Base-by-base conservation (phyloP, 1,139 yeast genomes). In the Trichomonascaceae sp. region DNA sequence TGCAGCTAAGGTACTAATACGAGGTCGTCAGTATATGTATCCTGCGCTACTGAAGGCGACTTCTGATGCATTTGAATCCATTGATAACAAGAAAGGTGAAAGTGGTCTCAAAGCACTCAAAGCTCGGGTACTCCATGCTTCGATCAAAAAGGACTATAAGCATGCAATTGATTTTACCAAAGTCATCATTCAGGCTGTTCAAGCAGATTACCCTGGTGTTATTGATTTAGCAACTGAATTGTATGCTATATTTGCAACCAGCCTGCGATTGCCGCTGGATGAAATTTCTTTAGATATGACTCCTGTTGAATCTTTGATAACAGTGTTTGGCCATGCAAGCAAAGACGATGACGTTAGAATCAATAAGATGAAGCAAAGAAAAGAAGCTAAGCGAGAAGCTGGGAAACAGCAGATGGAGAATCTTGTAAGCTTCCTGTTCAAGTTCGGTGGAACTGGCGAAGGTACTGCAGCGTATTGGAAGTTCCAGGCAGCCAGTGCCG, bases 1-100 rank as follows among this genome's bases (percentile, higher is more conserved):
- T 46, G 82, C 89, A 1, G 80, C 88, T 78, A 85, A 83, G 62
- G 82, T 89, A 54, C 73, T 93, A 9, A 77, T 83, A 59, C 90
- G 93, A 1, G 83, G 95, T 0, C 50, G 79, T 67, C 55, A 70
- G 65, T 22, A 60, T 61, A 58, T 66, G 64, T 60, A 69, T 44
- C 69, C 69, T 2, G 58, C 60, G 55, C 71, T 85, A 1, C 74
- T 87, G 53, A 76, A 76, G 30, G 75, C 77, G 17, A 70, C 86
- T 52, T 69, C 76, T 9, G 69, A 70, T 20, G 84, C 89, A 0
- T 63, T 91, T n/a, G 73, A 74, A 0, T 72, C 72, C 2, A 73
- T 77, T 19, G 85, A 85, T 51, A 72, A 71, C 56, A 83, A 83
- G 61, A 75, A 77, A 45, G 79, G 89, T 17, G 84, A 85, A 61